Evolutionary conservation across 2,329 filamentous ascomycete species (phyloP).

Genomic region (Fusarium subglutinans): DNA sequence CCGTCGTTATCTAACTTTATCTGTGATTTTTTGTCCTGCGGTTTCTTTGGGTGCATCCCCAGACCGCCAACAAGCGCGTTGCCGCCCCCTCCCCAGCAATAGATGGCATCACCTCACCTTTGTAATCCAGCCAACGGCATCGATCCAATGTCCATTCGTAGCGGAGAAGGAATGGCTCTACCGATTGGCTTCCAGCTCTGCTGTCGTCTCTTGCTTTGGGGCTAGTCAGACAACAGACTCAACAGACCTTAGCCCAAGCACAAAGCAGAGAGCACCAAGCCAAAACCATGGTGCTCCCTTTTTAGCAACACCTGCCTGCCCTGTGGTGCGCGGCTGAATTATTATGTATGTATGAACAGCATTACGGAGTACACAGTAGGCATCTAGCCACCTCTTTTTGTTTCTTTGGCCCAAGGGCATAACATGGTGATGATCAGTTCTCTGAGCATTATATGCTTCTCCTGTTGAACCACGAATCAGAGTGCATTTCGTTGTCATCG

Average conservation of each 20-base stretch:
- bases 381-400: constrained; percentile 22
- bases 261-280: neutral
- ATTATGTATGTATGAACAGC: constrained; percentile 4
- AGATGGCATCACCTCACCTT: constrained; percentile 35
- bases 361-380: neutral
- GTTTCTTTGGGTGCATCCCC: constrained; percentile 19
- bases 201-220: constrained; percentile 24
- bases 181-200: constrained; percentile 21
- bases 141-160: constrained; percentile 1
- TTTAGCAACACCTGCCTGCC: constrained; percentile 28
- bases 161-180: constrained; percentile 9
- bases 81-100: constrained; percentile 19
- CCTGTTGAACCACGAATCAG: neutral
- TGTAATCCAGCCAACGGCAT: constrained; percentile 5
- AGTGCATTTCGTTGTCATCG: neutral
- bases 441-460: constrained; percentile 1
- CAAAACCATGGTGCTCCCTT: constrained; percentile 22
- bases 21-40: neutral
- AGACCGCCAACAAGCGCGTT: constrained; percentile 32
- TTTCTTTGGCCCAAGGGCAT: constrained; percentile 3
- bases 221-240: constrained; percentile 20
- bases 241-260: constrained; percentile 20
- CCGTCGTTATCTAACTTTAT: neutral
- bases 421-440: constrained; percentile 9
- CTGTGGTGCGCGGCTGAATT: constrained; percentile 31